Evolutionary conservation across 495 filamentous ascomycete species (phyloP).

Genomic region (Penicillium macrosclerotiorum): DNA sequence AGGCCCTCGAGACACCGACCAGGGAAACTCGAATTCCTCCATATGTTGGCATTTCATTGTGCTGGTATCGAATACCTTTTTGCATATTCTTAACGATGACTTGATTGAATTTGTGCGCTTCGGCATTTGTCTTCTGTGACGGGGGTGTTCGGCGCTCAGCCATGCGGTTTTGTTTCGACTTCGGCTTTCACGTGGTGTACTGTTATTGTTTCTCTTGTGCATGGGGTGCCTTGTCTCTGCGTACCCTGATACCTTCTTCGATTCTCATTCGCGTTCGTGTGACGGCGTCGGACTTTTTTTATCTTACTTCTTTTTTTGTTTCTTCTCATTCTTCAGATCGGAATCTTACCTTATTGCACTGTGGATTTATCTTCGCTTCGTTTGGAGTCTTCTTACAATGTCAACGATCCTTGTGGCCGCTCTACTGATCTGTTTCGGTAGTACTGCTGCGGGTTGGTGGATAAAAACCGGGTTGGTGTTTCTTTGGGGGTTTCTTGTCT

Average conservation of each 20-base stretch:
- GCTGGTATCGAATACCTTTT: constrained; percentile 41
- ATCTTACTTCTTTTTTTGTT: constrained; percentile 18
- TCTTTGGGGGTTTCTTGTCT: background rate
- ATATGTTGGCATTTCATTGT: constrained; percentile 49
- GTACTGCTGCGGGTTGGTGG: too few relatives aligned
- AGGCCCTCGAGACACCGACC: constrained; percentile 23
- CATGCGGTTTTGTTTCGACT: constrained; percentile 20
- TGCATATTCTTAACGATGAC: constrained; percentile 50
- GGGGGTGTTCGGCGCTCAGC: constrained; percentile 42
- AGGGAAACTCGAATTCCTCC: constrained; percentile 34
- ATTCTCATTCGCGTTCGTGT: constrained; percentile 29
- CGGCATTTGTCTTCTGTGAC: constrained; percentile 37
- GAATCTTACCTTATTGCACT: constrained; percentile 22
- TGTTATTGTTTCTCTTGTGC: constrained; percentile 27
- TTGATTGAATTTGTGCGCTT: constrained; percentile 41
- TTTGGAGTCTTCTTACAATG: constrained; percentile 4
- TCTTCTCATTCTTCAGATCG: constrained; percentile 24
- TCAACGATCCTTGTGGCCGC: constrained; percentile 1
- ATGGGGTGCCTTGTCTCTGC: constrained; percentile 28
- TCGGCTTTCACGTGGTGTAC: constrained; percentile 15
- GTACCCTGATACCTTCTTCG: constrained; percentile 38
- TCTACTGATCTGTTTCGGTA: constrained; percentile 1
- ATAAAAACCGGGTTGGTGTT: constrained; percentile 4
- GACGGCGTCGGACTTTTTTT: constrained; percentile 34
- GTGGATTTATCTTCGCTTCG: constrained; percentile 12